Percentiles rank a stretch among this genome's conserved stretches.
These are phyloP conservation scores for Sonneratia caseolaris DNA, from an alignment of 345 rosid species.

Conservation along the genomic window DNA sequence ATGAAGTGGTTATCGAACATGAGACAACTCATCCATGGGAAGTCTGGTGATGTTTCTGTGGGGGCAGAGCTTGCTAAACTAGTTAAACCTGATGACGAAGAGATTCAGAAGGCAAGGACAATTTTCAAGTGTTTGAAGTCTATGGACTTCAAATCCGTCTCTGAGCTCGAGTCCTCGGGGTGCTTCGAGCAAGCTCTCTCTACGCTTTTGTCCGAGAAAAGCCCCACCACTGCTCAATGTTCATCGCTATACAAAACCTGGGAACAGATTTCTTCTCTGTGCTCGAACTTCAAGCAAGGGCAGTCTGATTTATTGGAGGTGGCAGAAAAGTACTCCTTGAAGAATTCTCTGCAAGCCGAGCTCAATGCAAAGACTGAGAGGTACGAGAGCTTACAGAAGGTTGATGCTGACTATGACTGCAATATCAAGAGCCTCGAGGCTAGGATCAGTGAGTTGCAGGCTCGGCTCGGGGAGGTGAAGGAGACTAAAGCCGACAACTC, in stretches of 20 bases:
- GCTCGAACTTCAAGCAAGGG: slow-evolving; percentile 12
- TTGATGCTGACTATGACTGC: slow-evolving; percentile 5
- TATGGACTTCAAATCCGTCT: slow-evolving; percentile 15
- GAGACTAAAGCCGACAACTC: slow-evolving; percentile 13
- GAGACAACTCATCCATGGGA: slow-evolving; percentile 18
- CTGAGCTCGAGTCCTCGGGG: slow-evolving; percentile 10
- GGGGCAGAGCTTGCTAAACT: slow-evolving; percentile 14
- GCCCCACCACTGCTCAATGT: slow-evolving; percentile 1
- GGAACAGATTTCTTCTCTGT: slow-evolving; percentile 17
- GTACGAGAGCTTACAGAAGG: slow-evolving; percentile 16
- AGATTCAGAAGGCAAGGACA: slow-evolving; percentile 11
- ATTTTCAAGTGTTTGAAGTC: slow-evolving; percentile 15
- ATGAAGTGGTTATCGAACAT: slow-evolving; percentile 15
- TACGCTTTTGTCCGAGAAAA: slow-evolving; percentile 13
- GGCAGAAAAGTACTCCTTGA: slow-evolving; percentile 5
- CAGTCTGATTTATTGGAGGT: slow-evolving; percentile 11
- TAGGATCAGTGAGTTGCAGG: slow-evolving; percentile 12
- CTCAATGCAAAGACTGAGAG: slow-evolving; percentile 9
- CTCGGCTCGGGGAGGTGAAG: slow-evolving; percentile 13
- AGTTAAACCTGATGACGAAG: slow-evolving; percentile 13
- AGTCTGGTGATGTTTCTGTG: slow-evolving; percentile 16
- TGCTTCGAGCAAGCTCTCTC: slow-evolving; percentile 12
- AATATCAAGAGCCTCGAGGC: slow-evolving; percentile 13
- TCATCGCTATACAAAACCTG: slow-evolving; percentile 10
- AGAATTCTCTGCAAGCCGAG: slow-evolving; percentile 14